These are phyloP conservation scores for Vitis cinerea DNA, from an alignment of 164 flowering plant species.

Conservation along the genomic window DNA sequence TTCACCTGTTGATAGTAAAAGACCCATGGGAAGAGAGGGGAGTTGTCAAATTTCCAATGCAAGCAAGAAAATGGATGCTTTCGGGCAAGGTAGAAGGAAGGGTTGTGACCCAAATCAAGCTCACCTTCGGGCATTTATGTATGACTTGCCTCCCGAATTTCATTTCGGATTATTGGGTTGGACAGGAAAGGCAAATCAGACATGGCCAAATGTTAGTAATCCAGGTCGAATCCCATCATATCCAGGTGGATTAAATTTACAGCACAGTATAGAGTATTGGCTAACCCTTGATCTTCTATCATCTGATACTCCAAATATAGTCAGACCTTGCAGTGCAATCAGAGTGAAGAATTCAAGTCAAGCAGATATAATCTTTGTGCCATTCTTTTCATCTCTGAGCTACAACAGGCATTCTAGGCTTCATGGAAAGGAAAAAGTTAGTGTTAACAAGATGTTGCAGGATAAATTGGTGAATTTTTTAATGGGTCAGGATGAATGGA, in stretches of 20 bases:
- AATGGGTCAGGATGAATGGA: constrained; percentile 68
- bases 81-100: constrained; percentile 13
- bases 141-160: constrained; percentile 82
- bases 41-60: constrained; percentile 12
- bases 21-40: constrained; percentile 1
- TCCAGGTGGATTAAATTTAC: constrained; percentile 88
- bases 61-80: constrained; percentile 8
- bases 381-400: constrained; percentile 86
- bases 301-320: constrained; percentile 37
- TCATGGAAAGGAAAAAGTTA: constrained; percentile 42
- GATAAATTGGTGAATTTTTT: constrained; percentile 63
- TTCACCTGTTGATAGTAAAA: constrained; percentile 8
- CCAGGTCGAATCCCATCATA: constrained; percentile 47
- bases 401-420: constrained; percentile 74
- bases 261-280: constrained; percentile 93
- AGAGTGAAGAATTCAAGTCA: constrained; percentile 69
- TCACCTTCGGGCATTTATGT: constrained; percentile 64
- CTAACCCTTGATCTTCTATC: constrained; percentile 85
- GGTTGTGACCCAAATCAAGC: constrained; percentile 39
- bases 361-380: constrained; percentile 83
- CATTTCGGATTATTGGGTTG: constrained; percentile 85
- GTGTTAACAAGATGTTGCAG: constrained; percentile 62
- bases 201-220: constrained; percentile 66
- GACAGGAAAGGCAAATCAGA: constrained; percentile 42
- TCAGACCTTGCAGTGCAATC: constrained; percentile 64